These are phyloP conservation scores for Penicillium sp. DNA, from an alignment of 2,329 filamentous ascomycete genomes.

Conservation along the genomic window DNA sequence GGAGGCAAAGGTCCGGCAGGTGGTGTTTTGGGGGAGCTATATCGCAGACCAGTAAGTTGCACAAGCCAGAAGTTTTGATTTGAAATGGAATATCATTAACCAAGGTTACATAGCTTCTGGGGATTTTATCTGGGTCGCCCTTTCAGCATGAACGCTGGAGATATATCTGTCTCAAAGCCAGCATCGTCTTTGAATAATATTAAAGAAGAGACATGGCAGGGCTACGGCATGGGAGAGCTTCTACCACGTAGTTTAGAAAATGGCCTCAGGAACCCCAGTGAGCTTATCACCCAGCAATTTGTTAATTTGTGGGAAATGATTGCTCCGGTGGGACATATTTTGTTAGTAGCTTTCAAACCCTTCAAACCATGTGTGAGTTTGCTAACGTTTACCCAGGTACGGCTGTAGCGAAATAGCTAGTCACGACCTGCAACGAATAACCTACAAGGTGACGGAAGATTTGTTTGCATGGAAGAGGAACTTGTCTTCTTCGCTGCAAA, in stretches of 20 bases:
- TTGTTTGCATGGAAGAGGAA: constrained; percentile 41
- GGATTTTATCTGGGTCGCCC: constrained; percentile 43
- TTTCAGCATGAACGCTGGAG: constrained; percentile 38
- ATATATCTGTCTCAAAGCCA: constrained; percentile 39
- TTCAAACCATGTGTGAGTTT: neutral
- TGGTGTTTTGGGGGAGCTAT: constrained; percentile 44
- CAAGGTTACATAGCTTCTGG: constrained; percentile 30
- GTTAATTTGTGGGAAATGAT: constrained; percentile 43
- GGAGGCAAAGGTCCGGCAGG: constrained; percentile 38
- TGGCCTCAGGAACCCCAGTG: constrained; percentile 28
- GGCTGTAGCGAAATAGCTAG: constrained; percentile 35
- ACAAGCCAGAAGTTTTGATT: neutral
- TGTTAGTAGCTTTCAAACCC: constrained; percentile 25
- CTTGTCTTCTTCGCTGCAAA: constrained; percentile 33
- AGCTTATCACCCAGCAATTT: constrained; percentile 35
- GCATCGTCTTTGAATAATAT: constrained; percentile 22
- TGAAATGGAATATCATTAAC: neutral
- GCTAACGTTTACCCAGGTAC: constrained; percentile 24
- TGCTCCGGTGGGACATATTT: constrained; percentile 39
- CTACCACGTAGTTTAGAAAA: constrained; percentile 15
- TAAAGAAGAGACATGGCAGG: constrained; percentile 30
- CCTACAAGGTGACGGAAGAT: constrained; percentile 32
- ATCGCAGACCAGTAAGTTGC: constrained; percentile 38
- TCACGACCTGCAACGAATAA: constrained; percentile 35
- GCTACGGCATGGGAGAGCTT: constrained; percentile 24